Evolutionary conservation across 192 early-diverging fungal genomes (phyloP).

Genomic region (Rhizoclosmatium globosum): DNA sequence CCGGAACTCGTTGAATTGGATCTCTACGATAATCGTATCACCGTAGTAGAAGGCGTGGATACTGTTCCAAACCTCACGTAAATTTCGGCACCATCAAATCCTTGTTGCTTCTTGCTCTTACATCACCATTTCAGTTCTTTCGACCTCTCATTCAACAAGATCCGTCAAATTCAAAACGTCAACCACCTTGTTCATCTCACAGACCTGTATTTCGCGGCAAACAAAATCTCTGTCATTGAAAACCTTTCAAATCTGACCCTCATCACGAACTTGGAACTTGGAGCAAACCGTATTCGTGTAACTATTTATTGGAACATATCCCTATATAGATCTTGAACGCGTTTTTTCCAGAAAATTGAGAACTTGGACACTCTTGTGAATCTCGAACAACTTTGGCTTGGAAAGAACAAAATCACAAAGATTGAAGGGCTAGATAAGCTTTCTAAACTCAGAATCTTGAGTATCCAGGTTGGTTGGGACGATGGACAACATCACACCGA

Average conservation of each 20-base stretch:
- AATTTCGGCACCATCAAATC: conserved; percentile 24
- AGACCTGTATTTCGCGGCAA: conserved; percentile 91
- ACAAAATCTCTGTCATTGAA: conserved; percentile 88
- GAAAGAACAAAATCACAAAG: conserved; percentile 95
- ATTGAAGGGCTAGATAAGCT: conserved; percentile 76
- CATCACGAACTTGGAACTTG: conserved; percentile 89
- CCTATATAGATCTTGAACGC: neutral
- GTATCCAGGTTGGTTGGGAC: conserved; percentile 48
- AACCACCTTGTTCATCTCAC: conserved; percentile 66
- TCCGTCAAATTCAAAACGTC: conserved; percentile 78
- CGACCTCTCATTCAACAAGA: conserved; percentile 97
- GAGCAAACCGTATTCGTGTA: conserved; percentile 93
- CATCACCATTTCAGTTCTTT: conserved; percentile 59
- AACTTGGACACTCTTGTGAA: conserved; percentile 81
- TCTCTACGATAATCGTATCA: conserved; percentile 94
- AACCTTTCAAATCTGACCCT: conserved; percentile 71
- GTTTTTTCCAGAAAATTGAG: conserved; percentile 69
- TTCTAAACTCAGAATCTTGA: conserved; percentile 56
- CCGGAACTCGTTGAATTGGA: conserved; percentile 81
- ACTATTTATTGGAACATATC: neutral
- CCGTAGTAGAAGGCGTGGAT: conserved; percentile 73
- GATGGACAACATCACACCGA: neutral
- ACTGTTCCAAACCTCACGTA: conserved; percentile 67
- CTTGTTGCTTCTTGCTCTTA: no score
- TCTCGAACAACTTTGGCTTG: conserved; percentile 92